A percentile compares a stretch with the other conserved stretches of the same genome.
Conservation (phyloP, 192 early-diverging fungal genomes). For the Spinellus fusiger region DNA sequence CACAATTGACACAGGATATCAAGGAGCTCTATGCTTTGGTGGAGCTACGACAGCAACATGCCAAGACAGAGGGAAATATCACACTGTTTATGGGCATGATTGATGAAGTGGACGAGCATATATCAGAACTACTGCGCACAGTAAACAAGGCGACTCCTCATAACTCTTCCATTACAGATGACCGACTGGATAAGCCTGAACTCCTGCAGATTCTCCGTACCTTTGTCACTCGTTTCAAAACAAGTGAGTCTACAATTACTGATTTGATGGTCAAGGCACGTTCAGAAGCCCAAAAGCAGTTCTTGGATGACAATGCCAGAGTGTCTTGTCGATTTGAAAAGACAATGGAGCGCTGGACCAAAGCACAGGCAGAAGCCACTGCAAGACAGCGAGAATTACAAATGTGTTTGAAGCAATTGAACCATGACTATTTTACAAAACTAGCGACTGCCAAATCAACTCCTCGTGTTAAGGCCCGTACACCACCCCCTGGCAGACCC, state of each 20-base stretch:
- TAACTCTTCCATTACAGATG: constrained; percentile 11
- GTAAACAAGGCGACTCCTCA: constrained; percentile 27
- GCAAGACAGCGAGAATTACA: constrained; percentile 41
- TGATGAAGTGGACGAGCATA: constrained; percentile 31
- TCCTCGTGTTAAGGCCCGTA: not conserved
- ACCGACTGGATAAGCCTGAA: constrained; percentile 25
- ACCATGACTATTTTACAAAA: constrained; percentile 30
- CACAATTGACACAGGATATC: constrained; percentile 15
- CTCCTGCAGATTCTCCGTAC: constrained; percentile 21
- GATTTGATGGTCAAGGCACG: constrained; percentile 3
- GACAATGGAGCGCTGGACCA: constrained; percentile 38
- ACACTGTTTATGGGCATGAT: constrained; percentile 21
- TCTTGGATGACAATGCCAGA: constrained; percentile 20
- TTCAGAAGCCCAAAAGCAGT: constrained; percentile 20
- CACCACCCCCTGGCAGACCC: not conserved
- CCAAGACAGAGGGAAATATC: constrained; percentile 19
- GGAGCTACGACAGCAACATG: constrained; percentile 12
- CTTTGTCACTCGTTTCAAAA: constrained; percentile 10
- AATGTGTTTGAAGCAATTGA: constrained; percentile 24
- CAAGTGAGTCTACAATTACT: constrained; percentile 6
- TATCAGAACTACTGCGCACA: constrained; percentile 16
- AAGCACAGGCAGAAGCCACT: constrained; percentile 26
- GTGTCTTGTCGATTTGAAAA: constrained; percentile 38
- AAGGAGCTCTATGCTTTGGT: constrained; percentile 23
- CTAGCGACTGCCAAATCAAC: constrained; percentile 19